A percentile compares a stretch with the other conserved stretches of the same genome.
phyloP scores from a whole-genome alignment of 495 filamentous ascomycete genomes.

The Tuber magnatum region DNA sequence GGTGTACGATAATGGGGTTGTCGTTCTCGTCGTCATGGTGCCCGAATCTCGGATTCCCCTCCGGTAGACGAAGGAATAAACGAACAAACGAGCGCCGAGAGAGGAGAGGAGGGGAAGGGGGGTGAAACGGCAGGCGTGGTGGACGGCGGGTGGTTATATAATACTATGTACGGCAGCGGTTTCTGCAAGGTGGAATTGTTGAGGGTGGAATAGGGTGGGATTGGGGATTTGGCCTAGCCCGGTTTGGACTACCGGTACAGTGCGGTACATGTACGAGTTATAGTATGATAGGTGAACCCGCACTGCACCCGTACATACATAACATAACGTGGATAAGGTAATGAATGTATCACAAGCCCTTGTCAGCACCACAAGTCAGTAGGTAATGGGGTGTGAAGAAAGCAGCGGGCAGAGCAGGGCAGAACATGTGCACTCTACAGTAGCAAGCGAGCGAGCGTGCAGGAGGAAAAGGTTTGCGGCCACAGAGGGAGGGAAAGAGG shows the following conservation, averaged over 20 bases:
- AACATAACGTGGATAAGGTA: neutral
- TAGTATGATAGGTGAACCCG: neutral
- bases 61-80: neutral
- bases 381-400: neutral
- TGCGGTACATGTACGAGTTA: no score
- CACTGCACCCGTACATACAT: neutral
- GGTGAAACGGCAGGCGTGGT: neutral
- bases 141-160: neutral
- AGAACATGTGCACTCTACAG: neutral
- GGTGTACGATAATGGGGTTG: neutral
- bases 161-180: neutral
- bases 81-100: neutral
- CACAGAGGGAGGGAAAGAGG: neutral
- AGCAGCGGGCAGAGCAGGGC: neutral
- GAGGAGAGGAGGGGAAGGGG: neutral
- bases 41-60: neutral
- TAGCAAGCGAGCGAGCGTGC: neutral
- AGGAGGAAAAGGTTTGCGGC: slow-evolving; percentile 2
- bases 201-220: neutral
- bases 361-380: neutral
- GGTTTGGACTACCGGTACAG: no score
- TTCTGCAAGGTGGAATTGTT: neutral
- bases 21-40: neutral
- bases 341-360: neutral
- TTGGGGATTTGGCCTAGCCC: neutral